A percentile compares a stretch with the other conserved stretches of the same genome.
These are phyloP conservation scores for Talaromyces stipitatus DNA, from an alignment of 495 filamentous ascomycete species.

Conservation along the genomic window DNA sequence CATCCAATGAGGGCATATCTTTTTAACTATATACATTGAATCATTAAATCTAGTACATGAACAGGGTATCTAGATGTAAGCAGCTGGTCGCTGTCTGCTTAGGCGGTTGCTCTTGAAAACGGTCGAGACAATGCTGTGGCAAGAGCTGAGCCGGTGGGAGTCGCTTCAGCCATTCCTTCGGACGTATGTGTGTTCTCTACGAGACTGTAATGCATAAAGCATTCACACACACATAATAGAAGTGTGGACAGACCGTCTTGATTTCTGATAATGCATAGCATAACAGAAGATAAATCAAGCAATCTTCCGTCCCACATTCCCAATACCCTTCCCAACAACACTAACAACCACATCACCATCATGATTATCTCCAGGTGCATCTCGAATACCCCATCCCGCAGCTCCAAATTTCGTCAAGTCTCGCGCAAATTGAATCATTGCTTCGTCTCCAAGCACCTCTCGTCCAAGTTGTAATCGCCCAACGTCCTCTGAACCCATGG, in stretches of 20 bases:
- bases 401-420: constrained; percentile 81
- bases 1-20: too few species aligned
- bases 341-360: constrained; percentile 73
- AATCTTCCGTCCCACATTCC: constrained; percentile 92
- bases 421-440: constrained; percentile 67
- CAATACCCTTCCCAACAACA: constrained; percentile 87
- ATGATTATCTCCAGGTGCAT: constrained; percentile 56
- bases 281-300: constrained; percentile 43
- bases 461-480: constrained; percentile 54
- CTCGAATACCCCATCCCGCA: constrained; percentile 80
- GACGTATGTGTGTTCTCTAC: neutral
- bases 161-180: neutral
- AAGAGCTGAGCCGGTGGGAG: neutral
- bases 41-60: neutral
- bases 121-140: neutral
- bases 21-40: constrained; percentile 1
- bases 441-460: constrained; percentile 72
- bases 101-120: neutral
- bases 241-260: neutral
- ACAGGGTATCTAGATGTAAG: neutral
- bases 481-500: constrained; percentile 79
- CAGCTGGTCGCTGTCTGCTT: neutral
- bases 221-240: neutral
- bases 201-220: neutral
- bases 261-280: neutral